Percentiles rank a stretch among this genome's conserved stretches.
Conservation (phyloP, 2,329 filamentous ascomycete species). For the Cytospora schulzeri region DNA sequence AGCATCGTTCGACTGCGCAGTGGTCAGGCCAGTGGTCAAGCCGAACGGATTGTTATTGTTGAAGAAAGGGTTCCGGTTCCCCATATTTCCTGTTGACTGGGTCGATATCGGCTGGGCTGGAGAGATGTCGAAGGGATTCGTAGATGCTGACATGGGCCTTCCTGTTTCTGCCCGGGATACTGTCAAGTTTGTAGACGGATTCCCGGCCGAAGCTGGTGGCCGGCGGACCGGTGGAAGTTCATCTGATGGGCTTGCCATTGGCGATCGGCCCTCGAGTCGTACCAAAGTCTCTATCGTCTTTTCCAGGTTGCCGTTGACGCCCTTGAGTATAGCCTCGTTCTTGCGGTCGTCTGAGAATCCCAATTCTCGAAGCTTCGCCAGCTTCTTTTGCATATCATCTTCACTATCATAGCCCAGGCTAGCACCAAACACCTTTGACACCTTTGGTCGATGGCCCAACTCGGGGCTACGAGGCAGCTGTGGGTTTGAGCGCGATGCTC, state of each 20-base stretch:
- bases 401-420: conserved; percentile 56
- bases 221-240: conserved; percentile 24
- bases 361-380: conserved; percentile 82
- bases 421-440: conserved; percentile 70
- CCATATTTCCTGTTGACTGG: conserved; percentile 64
- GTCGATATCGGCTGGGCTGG: conserved; percentile 62
- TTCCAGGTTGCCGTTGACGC: conserved; percentile 82
- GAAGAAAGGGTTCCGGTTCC: conserved; percentile 59
- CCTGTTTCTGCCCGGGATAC: conserved; percentile 30
- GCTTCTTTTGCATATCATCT: conserved; percentile 73
- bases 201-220: conserved; percentile 46
- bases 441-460: conserved; percentile 52
- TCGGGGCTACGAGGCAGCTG: conserved; percentile 30
- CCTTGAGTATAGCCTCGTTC: conserved; percentile 80
- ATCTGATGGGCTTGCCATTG: conserved; percentile 28
- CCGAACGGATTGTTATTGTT: conserved; percentile 71
- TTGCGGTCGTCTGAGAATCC: conserved; percentile 83
- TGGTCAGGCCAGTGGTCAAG: conserved; percentile 48
- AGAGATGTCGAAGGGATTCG: conserved; percentile 68
- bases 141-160: conserved; percentile 43
- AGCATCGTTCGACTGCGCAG: conserved; percentile 44
- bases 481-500: conserved; percentile 18
- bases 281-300: conserved; percentile 83
- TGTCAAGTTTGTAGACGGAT: conserved; percentile 29
- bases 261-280: conserved; percentile 65